phyloP scores from a whole-genome alignment of 2,329 filamentous ascomycete species.

The Emydomyces testavorans region DNA sequence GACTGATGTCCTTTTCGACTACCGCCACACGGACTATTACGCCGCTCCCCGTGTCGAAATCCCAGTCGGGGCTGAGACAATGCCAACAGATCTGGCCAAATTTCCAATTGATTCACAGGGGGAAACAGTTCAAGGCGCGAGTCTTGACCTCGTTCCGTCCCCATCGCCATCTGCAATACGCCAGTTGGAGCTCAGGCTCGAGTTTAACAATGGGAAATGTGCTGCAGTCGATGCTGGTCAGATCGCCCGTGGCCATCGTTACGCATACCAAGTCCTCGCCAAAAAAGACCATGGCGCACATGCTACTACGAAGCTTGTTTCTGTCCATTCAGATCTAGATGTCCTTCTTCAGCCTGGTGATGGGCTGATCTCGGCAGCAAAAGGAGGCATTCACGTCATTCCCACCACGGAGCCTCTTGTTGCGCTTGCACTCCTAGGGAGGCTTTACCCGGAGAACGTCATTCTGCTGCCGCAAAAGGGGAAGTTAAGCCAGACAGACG shows the following conservation, averaged over 20 bases:
- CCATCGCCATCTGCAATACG: background rate
- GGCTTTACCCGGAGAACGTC: background rate
- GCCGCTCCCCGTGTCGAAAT: background rate
- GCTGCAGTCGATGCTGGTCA: background rate
- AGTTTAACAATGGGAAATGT: background rate
- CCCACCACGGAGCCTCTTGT: background rate
- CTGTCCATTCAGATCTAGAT: background rate
- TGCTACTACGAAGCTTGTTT: background rate
- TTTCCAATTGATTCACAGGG: background rate
- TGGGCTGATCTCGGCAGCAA: background rate
- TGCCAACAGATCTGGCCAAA: background rate
- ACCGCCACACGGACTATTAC: background rate
- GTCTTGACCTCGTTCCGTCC: background rate
- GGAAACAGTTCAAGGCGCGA: background rate
- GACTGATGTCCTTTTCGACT: background rate
- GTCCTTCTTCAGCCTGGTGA: background rate
- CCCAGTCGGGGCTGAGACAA: background rate
- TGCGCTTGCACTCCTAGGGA: background rate
- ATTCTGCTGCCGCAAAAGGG: background rate
- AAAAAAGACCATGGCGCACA: background rate
- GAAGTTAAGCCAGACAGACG: background rate
- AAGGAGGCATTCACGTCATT: background rate
- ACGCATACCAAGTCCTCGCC: background rate
- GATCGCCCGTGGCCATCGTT: background rate
- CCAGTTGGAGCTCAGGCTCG: background rate